Conservation (phyloP, 345 rosid species). For the Carallia brachiata region DNA sequence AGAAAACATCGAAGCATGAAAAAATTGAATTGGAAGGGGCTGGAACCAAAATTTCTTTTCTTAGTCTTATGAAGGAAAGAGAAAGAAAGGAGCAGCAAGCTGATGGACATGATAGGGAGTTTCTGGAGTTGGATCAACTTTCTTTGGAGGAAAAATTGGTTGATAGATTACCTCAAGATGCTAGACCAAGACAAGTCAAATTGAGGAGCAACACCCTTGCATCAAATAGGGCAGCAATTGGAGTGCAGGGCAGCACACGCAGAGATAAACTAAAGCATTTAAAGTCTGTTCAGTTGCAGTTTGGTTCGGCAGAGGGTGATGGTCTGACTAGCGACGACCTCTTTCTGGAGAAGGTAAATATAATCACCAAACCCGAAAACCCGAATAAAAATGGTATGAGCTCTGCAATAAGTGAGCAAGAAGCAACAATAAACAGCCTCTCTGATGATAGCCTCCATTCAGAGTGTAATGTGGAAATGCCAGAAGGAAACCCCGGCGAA, state of each 20-base stretch:
- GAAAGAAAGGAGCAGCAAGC: slow-evolving; percentile 40
- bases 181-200: slow-evolving; percentile 43
- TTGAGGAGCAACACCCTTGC: slow-evolving; percentile 60
- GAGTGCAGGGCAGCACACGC: slow-evolving; percentile 42
- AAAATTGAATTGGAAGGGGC: slow-evolving; percentile 22
- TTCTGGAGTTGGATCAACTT: slow-evolving; percentile 30
- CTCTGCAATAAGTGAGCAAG: slow-evolving; percentile 12
- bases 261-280: slow-evolving; percentile 47
- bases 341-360: slow-evolving; percentile 18
- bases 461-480: slow-evolving; percentile 8
- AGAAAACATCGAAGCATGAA: slow-evolving; percentile 29
- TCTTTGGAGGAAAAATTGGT: slow-evolving; percentile 35
- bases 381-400: slow-evolving; percentile 7
- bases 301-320: slow-evolving; percentile 31
- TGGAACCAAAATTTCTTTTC: slow-evolving; percentile 20
- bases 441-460: slow-evolving; percentile 33
- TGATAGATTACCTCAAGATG: slow-evolving; percentile 37
- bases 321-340: slow-evolving; percentile 23
- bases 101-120: slow-evolving; percentile 26
- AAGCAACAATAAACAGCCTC: slow-evolving; percentile 25
- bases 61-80: slow-evolving; percentile 25
- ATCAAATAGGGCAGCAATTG: slow-evolving; percentile 36
- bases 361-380: slow-evolving; percentile 28
- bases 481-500: slow-evolving; percentile 1
- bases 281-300: slow-evolving; percentile 56